Evolutionary conservation across 1,284 basidiomycete genomes (phyloP).

Genomic region (Abortiporus biennis): DNA sequence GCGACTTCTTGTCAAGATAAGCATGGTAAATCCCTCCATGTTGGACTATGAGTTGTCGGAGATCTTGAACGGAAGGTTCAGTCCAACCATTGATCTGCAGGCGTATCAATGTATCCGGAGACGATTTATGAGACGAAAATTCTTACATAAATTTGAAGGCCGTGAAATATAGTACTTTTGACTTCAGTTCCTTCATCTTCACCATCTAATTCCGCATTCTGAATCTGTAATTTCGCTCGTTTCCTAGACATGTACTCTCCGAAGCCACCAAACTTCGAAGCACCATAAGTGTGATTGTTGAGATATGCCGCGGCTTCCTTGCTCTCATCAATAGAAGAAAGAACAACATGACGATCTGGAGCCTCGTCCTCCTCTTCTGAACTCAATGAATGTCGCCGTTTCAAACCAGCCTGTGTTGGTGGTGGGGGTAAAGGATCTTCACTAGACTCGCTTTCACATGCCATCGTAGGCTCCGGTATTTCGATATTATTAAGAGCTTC

Average conservation of each 20-base stretch:
- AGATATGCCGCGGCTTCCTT: constrained; percentile 16
- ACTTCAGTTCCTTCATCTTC: constrained; percentile 14
- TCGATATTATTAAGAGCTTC: constrained; percentile 39
- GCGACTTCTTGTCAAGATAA: constrained; percentile 74
- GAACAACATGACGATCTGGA: constrained; percentile 12
- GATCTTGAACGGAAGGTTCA: constrained; percentile 79
- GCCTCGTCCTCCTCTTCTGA: constrained; percentile 14
- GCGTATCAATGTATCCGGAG: neutral
- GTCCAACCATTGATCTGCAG: constrained; percentile 87
- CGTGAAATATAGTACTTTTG: constrained; percentile 59
- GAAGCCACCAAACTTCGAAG: constrained; percentile 77
- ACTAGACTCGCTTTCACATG: constrained; percentile 6
- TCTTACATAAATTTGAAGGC: constrained; percentile 73
- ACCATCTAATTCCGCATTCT: constrained; percentile 60
- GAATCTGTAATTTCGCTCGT: constrained; percentile 84
- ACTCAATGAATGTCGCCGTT: constrained; percentile 15
- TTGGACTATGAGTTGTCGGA: constrained; percentile 75
- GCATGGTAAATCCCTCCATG: constrained; percentile 84
- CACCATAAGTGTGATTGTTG: constrained; percentile 57
- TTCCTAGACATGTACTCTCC: constrained; percentile 89
- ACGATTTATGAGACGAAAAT: no score
- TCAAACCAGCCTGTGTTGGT: constrained; percentile 12
- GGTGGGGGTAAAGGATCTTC: no score
- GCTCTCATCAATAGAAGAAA: constrained; percentile 15
- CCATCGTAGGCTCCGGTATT: constrained; percentile 28